Percentiles rank a stretch among this genome's conserved stretches.
Conservation (phyloP, 2,329 filamentous ascomycete species). For the Pseudogymnoascus sp. region DNA sequence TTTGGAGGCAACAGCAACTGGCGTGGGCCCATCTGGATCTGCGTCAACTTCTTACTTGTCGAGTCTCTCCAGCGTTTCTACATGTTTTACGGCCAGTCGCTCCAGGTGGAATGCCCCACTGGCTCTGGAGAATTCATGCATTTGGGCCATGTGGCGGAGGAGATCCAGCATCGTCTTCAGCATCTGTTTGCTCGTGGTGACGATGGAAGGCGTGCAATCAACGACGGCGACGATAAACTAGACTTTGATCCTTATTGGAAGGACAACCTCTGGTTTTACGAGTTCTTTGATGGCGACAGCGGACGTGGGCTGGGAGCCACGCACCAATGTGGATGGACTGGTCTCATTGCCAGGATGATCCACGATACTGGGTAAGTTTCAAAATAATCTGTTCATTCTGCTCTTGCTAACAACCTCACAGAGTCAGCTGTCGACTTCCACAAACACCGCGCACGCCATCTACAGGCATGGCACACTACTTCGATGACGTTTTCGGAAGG, state of each 20-base stretch:
- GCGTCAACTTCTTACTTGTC: conserved; percentile 89
- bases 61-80: conserved; percentile 93
- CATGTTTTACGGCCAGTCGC: conserved; percentile 84
- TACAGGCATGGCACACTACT: conserved; percentile 82
- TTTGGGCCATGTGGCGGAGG: conserved; percentile 85
- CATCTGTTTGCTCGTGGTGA: conserved; percentile 81
- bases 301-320: conserved; percentile 84
- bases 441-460: conserved; percentile 87
- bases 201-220: conserved; percentile 80
- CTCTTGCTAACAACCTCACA: conserved; percentile 38
- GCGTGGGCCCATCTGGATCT: conserved; percentile 92
- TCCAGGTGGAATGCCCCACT: conserved; percentile 88
- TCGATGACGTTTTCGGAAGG: conserved; percentile 76
- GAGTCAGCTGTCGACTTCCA: conserved; percentile 79
- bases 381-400: not conserved
- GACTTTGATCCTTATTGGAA: conserved; percentile 93
- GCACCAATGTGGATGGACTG: conserved; percentile 96
- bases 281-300: conserved; percentile 91
- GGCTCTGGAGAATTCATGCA: conserved; percentile 95
- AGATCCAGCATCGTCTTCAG: conserved; percentile 88
- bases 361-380: conserved; percentile 81
- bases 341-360: conserved; percentile 90
- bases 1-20: conserved; percentile 98
- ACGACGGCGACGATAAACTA: conserved; percentile 72
- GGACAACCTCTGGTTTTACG: conserved; percentile 90